These are phyloP conservation scores for Panaeolus papilionaceus DNA, from an alignment of 768 basidiomycete genomes.

Conservation along the genomic window DNA sequence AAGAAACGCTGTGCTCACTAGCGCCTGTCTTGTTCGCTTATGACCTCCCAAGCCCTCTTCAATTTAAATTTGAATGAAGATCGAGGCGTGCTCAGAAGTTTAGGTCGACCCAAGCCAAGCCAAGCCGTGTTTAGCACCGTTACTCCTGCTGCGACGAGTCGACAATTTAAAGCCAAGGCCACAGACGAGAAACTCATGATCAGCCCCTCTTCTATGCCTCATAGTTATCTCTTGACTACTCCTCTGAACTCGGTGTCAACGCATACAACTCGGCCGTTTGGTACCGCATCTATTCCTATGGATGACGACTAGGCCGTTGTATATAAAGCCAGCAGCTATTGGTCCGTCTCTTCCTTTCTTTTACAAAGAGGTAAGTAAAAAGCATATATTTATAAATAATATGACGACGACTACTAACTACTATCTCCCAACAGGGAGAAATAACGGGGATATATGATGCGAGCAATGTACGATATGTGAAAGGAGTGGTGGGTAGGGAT, in stretches of 20 bases:
- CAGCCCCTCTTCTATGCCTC: too few relatives aligned
- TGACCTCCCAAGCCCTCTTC: background rate
- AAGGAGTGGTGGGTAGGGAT: slow-evolving; percentile 5
- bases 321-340: background rate
- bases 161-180: background rate
- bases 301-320: background rate
- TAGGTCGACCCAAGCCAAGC: background rate
- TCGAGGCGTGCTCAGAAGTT: background rate
- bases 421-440: slow-evolving; percentile 2
- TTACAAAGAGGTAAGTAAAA: background rate
- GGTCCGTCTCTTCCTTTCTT: background rate
- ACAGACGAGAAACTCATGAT: too few relatives aligned
- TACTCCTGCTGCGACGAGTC: background rate
- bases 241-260: background rate
- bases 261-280: background rate
- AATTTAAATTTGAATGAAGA: slow-evolving; percentile 3
- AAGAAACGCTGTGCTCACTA: slow-evolving; percentile 15
- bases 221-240: background rate
- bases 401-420: slow-evolving; percentile 1
- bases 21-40: slow-evolving; percentile 11
- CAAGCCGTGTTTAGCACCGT: background rate
- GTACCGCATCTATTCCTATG: background rate
- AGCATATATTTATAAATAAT: slow-evolving; percentile 2
- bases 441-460: background rate
- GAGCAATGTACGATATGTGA: slow-evolving; percentile 1